Percentiles rank a stretch among this genome's conserved stretches.
These are phyloP conservation scores for Diaporthe batatas DNA, from an alignment of 2,329 filamentous ascomycete genomes.

Conservation along the genomic window DNA sequence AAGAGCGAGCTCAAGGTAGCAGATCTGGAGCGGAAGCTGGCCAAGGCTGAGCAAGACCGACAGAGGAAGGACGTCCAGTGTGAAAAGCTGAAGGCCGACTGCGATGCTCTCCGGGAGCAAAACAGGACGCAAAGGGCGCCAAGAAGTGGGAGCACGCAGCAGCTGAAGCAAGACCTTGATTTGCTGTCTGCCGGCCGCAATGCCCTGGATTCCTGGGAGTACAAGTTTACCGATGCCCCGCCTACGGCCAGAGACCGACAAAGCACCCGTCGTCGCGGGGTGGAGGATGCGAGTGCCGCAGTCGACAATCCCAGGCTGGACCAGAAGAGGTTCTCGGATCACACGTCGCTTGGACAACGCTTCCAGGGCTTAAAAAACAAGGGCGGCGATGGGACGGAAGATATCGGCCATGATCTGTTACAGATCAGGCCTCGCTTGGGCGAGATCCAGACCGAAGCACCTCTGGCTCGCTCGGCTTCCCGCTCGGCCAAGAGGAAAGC, in stretches of 20 bases:
- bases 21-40: constrained; percentile 49
- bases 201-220: constrained; percentile 45
- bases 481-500: constrained; percentile 38
- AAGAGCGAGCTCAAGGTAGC: constrained; percentile 46
- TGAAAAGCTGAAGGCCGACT: constrained; percentile 60
- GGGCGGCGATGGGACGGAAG: constrained; percentile 18
- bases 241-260: constrained; percentile 47
- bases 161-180: constrained; percentile 47
- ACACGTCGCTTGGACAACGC: constrained; percentile 18
- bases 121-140: constrained; percentile 65
- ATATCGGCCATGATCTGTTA: constrained; percentile 37
- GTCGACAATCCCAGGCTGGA: constrained; percentile 43
- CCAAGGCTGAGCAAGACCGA: constrained; percentile 44
- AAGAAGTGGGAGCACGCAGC: constrained; percentile 50
- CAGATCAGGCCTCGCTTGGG: constrained; percentile 28
- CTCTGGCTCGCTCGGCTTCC: constrained; percentile 23
- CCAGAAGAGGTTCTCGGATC: constrained; percentile 36
- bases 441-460: constrained; percentile 20
- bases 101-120: constrained; percentile 67
- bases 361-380: constrained; percentile 32
- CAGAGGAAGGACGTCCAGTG: constrained; percentile 51
- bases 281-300: constrained; percentile 39
- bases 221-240: constrained; percentile 49
- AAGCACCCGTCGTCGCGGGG: constrained; percentile 40
- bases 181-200: constrained; percentile 44